These are phyloP conservation scores for Trametes cingulata DNA, from an alignment of 768 basidiomycete species.

Conservation along the genomic window DNA sequence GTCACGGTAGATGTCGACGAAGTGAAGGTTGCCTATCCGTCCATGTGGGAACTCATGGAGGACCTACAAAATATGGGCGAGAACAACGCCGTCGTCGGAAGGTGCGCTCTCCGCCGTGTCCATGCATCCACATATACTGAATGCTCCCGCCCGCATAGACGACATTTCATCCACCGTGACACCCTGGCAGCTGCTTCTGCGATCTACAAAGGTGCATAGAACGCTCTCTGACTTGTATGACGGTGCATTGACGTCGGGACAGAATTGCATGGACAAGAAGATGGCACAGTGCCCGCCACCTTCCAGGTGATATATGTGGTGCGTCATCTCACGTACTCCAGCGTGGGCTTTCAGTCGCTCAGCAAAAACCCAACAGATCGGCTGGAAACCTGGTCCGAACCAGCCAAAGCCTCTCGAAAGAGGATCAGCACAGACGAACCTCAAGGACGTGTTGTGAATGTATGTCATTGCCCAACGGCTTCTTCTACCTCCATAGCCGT, in stretches of 20 bases:
- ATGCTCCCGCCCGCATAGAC: conserved; percentile 40
- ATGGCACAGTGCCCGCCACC: conserved; percentile 88
- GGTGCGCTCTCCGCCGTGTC: conserved; percentile 45
- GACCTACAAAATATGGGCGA: conserved; percentile 98
- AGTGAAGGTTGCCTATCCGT: conserved; percentile 85
- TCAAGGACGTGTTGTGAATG: conserved; percentile 58
- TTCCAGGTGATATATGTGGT: conserved; percentile 97
- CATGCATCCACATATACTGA: background rate
- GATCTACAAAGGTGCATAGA: conserved; percentile 79
- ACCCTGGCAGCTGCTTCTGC: conserved; percentile 89
- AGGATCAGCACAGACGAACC: conserved; percentile 59
- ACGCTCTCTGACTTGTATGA: background rate
- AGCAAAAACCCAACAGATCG: conserved; percentile 51
- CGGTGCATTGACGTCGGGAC: background rate
- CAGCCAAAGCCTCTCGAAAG: conserved; percentile 69
- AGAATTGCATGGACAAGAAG: conserved; percentile 86
- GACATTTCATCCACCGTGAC: conserved; percentile 73
- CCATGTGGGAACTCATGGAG: conserved; percentile 93
- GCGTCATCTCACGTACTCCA: conserved; percentile 22
- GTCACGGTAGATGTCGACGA: conserved; percentile 97
- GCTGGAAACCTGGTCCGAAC: conserved; percentile 74
- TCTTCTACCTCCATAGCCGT: background rate
- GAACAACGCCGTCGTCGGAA: conserved; percentile 84
- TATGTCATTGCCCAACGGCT: background rate
- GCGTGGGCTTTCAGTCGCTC: too few relatives aligned